Conservation (phyloP, 768 basidiomycete species). For the Lactifluus echinatus region DNA sequence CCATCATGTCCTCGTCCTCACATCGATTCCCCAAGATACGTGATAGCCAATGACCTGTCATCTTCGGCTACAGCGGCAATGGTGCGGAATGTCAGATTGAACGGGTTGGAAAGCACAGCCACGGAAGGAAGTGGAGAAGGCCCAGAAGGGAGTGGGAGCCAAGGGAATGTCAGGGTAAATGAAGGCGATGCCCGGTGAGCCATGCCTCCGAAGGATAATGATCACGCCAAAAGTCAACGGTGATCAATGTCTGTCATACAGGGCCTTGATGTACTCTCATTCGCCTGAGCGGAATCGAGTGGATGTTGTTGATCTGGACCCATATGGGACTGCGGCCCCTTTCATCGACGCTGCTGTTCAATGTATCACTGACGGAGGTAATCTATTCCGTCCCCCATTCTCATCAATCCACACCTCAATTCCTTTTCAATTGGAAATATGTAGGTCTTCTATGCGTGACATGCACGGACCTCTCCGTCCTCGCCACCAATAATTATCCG, state of each 20-base stretch:
- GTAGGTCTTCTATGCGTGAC: constrained; percentile 88
- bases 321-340: constrained; percentile 94
- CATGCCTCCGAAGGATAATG: not conserved
- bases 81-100: constrained; percentile 75
- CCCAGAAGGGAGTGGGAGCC: constrained; percentile 10
- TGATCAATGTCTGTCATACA: constrained; percentile 25
- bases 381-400: constrained; percentile 19
- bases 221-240: too few relatives aligned
- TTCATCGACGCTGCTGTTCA: constrained; percentile 96
- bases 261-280: constrained; percentile 86
- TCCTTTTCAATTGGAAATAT: not conserved
- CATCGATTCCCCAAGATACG: constrained; percentile 44
- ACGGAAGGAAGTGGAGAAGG: constrained; percentile 11
- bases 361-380: constrained; percentile 79
- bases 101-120: constrained; percentile 46
- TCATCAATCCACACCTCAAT: not conserved
- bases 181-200: constrained; percentile 91
- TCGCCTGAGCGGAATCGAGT: constrained; percentile 65
- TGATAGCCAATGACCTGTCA: constrained; percentile 92
- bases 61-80: constrained; percentile 78
- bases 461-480: constrained; percentile 90
- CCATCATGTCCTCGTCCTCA: not conserved
- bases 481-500: constrained; percentile 89
- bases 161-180: constrained; percentile 66
- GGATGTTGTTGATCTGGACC: constrained; percentile 95